Evolutionary conservation across 371 early-diverging fungal species (phyloP).

Genomic region (Saksenaea oblongispora): DNA sequence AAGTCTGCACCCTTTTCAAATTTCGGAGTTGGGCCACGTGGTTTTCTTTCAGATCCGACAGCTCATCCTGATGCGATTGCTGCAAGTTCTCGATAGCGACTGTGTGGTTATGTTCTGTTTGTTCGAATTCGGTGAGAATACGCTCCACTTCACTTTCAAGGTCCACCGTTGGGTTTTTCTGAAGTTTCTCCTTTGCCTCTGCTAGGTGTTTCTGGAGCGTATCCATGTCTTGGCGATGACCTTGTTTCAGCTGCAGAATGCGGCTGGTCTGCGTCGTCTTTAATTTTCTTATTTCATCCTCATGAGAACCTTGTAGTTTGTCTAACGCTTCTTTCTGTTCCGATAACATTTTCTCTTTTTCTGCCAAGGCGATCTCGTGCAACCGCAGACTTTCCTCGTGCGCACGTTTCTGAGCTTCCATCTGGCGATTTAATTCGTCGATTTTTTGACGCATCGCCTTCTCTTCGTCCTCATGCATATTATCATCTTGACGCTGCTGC

Average conservation of each 20-base stretch:
- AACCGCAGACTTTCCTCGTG: conserved; percentile 44
- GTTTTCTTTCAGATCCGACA: conserved; percentile 30
- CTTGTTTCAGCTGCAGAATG: conserved; percentile 30
- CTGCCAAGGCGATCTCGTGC: conserved; percentile 41
- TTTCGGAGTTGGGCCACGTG: conserved; percentile 38
- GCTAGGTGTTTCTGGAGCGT: conserved; percentile 29
- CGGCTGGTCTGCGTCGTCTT: conserved; percentile 28
- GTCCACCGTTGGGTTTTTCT: conserved; percentile 31
- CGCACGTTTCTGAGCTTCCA: conserved; percentile 40
- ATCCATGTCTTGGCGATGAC: conserved; percentile 39
- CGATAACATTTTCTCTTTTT: conserved; percentile 36
- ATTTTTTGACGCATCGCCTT: conserved; percentile 26
- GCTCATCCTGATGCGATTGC: conserved; percentile 39
- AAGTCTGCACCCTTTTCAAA: conserved; percentile 30
- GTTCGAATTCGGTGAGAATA: conserved; percentile 75
- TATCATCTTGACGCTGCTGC: conserved; percentile 12
- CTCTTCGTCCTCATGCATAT: conserved; percentile 26
- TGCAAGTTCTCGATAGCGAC: conserved; percentile 43
- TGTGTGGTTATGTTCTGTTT: conserved; percentile 39
- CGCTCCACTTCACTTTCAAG: conserved; percentile 80
- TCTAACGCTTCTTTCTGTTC: conserved; percentile 36
- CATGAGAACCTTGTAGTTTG: conserved; percentile 23
- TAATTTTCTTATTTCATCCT: conserved; percentile 28
- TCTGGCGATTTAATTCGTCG: conserved; percentile 33
- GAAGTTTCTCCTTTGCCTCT: conserved; percentile 30